Base-by-base conservation (phyloP, 495 filamentous ascomycete genomes). In the Aspergillus cristatus region DNA sequence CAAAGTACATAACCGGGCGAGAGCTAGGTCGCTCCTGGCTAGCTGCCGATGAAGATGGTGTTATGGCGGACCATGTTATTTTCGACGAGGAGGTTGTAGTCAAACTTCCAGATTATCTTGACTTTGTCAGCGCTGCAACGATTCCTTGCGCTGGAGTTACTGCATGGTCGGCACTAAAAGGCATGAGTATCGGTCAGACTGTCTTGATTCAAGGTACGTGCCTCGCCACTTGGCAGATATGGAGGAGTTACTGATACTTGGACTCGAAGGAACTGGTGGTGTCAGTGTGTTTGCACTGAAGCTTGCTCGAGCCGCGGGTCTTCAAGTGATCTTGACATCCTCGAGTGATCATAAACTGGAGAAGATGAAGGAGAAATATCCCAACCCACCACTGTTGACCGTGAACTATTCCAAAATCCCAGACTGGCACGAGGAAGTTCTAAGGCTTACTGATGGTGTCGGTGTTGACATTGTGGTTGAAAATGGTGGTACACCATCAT, bases 401-500 rank as follows among this genome's bases (percentile, higher is more conserved):
- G 38, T 65, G 24, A 67, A 68, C 34, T 69, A 69, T 35, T 31
- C 34, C 0, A 47, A 11, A 14, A 49, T 13, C 16, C 50, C 53
- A 1, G 43, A 58, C 1, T 67, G 63, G 63, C 36, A 63, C 17
- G 41, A 55, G 25, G 57, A 62, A 15, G 60, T 55, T 11, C 43
- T 62, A 4, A 48, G 35, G 7, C 41, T 60, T 5, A 69, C 57
- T 5, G 40, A 45, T 7, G 60, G 55, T 8, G 38, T 45, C 15
- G 65, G 65, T 1, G 65, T 67, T 3, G 63, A 69, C 33, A 28
- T 61, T 1, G 58, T 67, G 8, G 35, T 69, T 18, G 63, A 69
- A 29, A 58, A 50, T 31, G 65, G 62, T 2, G 65, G 63, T 8
- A 40, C 52, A 0, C 25, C 20, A 2, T 56, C 55, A 2, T 28